Conservation (phyloP, 306 rosid genomes). For the Cicer yamashitae region DNA sequence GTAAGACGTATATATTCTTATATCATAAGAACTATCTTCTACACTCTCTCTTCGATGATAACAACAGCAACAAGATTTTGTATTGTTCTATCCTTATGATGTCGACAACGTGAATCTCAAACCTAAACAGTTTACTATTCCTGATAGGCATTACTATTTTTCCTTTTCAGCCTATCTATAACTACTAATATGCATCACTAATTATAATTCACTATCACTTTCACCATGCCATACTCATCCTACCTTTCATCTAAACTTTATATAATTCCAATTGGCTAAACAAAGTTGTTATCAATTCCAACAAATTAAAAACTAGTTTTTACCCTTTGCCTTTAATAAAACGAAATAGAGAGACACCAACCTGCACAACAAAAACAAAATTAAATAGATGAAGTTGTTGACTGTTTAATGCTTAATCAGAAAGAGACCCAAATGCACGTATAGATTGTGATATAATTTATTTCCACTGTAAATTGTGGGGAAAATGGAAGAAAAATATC, state of each 20-base stretch:
- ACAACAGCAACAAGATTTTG: slow-evolving; percentile 28
- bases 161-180: slow-evolving; percentile 31
- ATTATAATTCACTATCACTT: slow-evolving; percentile 5
- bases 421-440: slow-evolving; percentile 35
- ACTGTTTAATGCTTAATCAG: slow-evolving; percentile 16
- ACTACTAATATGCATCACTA: slow-evolving; percentile 32
- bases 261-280: slow-evolving; percentile 38
- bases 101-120: slow-evolving; percentile 29
- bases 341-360: slow-evolving; percentile 76
- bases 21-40: slow-evolving; percentile 44
- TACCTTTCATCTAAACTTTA: slow-evolving; percentile 19
- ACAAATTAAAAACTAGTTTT: slow-evolving; percentile 27
- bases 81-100: background rate
- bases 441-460: slow-evolving; percentile 25
- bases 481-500: background rate
- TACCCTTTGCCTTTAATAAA: slow-evolving; percentile 91
- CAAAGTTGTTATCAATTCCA: slow-evolving; percentile 10
- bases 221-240: slow-evolving; percentile 14
- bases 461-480: background rate
- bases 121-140: slow-evolving; percentile 36
- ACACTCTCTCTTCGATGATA: slow-evolving; percentile 32
- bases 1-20: slow-evolving; percentile 36
- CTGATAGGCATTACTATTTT: slow-evolving; percentile 27
- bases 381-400: slow-evolving; percentile 26
- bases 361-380: slow-evolving; percentile 66